These are phyloP conservation scores for Cytospora chrysosperma DNA, from an alignment of 2,329 filamentous ascomycete genomes.

Conservation along the genomic window DNA sequence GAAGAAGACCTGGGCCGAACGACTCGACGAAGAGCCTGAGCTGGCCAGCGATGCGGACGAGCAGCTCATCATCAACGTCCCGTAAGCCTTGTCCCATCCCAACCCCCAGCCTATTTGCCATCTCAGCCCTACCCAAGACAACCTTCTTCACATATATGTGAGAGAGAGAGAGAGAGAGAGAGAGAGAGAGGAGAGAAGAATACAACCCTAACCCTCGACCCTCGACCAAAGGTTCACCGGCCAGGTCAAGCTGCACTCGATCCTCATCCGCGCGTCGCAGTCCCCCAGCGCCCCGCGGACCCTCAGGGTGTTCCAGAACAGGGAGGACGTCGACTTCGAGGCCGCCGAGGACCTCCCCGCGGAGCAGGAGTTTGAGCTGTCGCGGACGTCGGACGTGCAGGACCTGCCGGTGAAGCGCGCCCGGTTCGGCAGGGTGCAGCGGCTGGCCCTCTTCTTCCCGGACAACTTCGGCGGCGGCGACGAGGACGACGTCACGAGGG, in stretches of 20 bases:
- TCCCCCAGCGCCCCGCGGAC: conserved; percentile 73
- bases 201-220: neutral
- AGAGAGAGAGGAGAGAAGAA: neutral
- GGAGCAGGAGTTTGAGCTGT: conserved; percentile 74
- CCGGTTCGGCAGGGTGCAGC: conserved; percentile 81
- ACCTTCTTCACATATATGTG: conserved; percentile 10
- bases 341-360: conserved; percentile 67
- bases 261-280: conserved; percentile 78
- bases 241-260: conserved; percentile 87
- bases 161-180: no score
- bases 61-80: conserved; percentile 88
- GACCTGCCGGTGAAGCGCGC: conserved; percentile 87
- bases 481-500: conserved; percentile 75
- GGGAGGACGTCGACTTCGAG: conserved; percentile 80
- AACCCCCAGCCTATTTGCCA: neutral
- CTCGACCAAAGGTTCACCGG: conserved; percentile 74
- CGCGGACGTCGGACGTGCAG: conserved; percentile 77
- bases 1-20: conserved; percentile 88
- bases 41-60: conserved; percentile 86
- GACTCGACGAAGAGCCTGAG: conserved; percentile 69
- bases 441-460: conserved; percentile 81
- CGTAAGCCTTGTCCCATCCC: conserved; percentile 54
- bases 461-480: conserved; percentile 84
- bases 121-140: no score
- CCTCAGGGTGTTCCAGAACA: conserved; percentile 85